Percentiles rank a stretch among this genome's conserved stretches.
phyloP scores from a whole-genome alignment of 2,329 filamentous ascomycete genomes.

The Diaporthe destruens region DNA sequence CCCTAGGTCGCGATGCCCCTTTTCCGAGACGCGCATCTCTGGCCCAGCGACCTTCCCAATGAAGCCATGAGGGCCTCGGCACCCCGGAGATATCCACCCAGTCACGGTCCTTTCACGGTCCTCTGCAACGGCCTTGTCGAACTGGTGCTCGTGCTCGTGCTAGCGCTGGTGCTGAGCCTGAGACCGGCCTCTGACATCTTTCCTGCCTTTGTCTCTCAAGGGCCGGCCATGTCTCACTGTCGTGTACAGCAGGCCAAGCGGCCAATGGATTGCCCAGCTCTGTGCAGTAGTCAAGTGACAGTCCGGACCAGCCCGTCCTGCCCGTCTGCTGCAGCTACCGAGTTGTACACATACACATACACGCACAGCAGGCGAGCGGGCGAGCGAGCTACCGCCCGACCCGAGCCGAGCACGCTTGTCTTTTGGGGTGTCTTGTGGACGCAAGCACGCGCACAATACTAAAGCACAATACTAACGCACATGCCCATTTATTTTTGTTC shows the following conservation, averaged over 20 bases:
- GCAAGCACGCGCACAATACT: not conserved
- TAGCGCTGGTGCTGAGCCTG: not conserved
- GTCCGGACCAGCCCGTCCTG: slow-evolving; percentile 7
- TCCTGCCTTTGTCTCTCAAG: not conserved
- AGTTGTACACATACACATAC: no score
- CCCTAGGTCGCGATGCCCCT: slow-evolving; percentile 35
- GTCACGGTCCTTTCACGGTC: not conserved
- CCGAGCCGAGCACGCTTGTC: slow-evolving; percentile 11
- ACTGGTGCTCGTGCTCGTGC: not conserved
- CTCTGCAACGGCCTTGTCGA: not conserved
- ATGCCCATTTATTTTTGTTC: no score
- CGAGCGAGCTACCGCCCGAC: slow-evolving; percentile 20
- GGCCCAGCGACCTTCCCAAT: slow-evolving; percentile 37
- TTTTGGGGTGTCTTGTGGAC: not conserved
- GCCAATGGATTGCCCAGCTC: no score
- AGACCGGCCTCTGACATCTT: not conserved
- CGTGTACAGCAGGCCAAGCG: not conserved
- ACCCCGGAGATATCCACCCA: slow-evolving; percentile 21
- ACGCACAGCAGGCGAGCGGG: no score
- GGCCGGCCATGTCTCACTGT: not conserved
- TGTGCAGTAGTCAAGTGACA: slow-evolving; percentile 2
- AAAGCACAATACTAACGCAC: no score
- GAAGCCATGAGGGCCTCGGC: slow-evolving; percentile 35
- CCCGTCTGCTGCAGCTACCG: not conserved
- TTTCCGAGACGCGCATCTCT: slow-evolving; percentile 34